phyloP scores from a whole-genome alignment of 2,329 filamentous ascomycete species.

The Penicillium crustosum region DNA sequence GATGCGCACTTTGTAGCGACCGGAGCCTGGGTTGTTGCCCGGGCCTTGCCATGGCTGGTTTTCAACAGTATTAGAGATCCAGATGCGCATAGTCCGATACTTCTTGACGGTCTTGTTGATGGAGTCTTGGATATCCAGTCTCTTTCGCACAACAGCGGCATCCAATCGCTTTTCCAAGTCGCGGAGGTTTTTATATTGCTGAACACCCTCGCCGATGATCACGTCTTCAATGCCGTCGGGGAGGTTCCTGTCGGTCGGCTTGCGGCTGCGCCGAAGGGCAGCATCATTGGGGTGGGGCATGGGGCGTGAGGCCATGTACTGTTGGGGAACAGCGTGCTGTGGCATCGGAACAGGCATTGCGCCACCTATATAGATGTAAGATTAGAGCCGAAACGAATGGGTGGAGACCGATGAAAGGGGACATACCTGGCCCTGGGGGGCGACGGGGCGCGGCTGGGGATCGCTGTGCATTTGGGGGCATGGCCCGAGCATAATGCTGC shows the following conservation, averaged over 20 bases:
- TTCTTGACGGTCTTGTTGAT: slow-evolving; percentile 74
- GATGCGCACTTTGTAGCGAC: slow-evolving; percentile 79
- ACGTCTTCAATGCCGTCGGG: slow-evolving; percentile 85
- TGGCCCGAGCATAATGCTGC: slow-evolving; percentile 44
- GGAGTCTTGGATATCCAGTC: slow-evolving; percentile 83
- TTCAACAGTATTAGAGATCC: slow-evolving; percentile 92
- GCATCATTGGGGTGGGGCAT: slow-evolving; percentile 41
- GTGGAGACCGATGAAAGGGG: slow-evolving; percentile 17
- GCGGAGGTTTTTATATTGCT: slow-evolving; percentile 78
- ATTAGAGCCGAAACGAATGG: slow-evolving; percentile 7
- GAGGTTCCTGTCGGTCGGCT: slow-evolving; percentile 92
- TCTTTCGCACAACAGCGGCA: slow-evolving; percentile 90
- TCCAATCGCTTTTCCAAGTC: slow-evolving; percentile 87
- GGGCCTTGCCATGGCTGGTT: slow-evolving; percentile 83
- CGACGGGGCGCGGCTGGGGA: slow-evolving; percentile 46
- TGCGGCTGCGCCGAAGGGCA: slow-evolving; percentile 77
- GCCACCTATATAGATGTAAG: slow-evolving; percentile 21
- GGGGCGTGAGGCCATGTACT: slow-evolving; percentile 39
- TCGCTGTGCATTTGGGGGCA: slow-evolving; percentile 41
- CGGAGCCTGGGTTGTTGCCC: slow-evolving; percentile 38
- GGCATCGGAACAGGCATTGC: slow-evolving; percentile 39
- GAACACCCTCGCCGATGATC: slow-evolving; percentile 76
- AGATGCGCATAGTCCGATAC: slow-evolving; percentile 82
- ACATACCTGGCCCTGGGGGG: slow-evolving; percentile 41
- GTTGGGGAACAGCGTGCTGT: slow-evolving; percentile 40